These are phyloP conservation scores for Emericellopsis terricola DNA, from an alignment of 495 filamentous ascomycete genomes.

Conservation along the genomic window DNA sequence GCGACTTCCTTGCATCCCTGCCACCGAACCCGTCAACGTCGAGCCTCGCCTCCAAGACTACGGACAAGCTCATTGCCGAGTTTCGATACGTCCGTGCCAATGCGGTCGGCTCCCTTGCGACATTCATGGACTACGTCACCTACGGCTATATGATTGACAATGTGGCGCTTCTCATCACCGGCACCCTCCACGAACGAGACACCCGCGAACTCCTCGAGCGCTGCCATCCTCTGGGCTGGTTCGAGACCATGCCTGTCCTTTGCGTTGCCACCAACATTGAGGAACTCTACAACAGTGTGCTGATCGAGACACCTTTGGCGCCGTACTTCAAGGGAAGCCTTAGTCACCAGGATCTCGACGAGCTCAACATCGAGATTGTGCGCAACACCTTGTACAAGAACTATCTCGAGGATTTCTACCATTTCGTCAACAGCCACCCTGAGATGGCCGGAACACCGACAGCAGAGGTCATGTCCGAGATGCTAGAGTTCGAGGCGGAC, in stretches of 20 bases:
- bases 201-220: constrained; percentile 88
- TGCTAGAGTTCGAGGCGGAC: constrained; percentile 93
- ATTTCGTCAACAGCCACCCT: constrained; percentile 71
- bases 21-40: constrained; percentile 96
- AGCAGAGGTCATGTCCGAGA: constrained; percentile 82
- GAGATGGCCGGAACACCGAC: constrained; percentile 80
- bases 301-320: constrained; percentile 91
- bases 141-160: constrained; percentile 99
- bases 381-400: constrained; percentile 99
- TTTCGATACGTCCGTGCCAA: constrained; percentile 93
- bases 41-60: constrained; percentile 81
- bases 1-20: constrained; percentile 87
- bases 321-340: constrained; percentile 94
- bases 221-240: constrained; percentile 96
- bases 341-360: constrained; percentile 89
- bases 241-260: constrained; percentile 95
- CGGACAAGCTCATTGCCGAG: constrained; percentile 93
- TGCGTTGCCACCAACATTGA: constrained; percentile 97
- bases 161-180: constrained; percentile 93
- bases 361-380: constrained; percentile 98
- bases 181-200: constrained; percentile 93
- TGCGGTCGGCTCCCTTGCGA: constrained; percentile 71
- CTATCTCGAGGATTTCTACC: constrained; percentile 94
- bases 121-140: constrained; percentile 92
- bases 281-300: constrained; percentile 92